A percentile compares a stretch with the other conserved stretches of the same genome.
Conservation (phyloP, 1,284 basidiomycete species). For the Leccinum pachyderme region DNA sequence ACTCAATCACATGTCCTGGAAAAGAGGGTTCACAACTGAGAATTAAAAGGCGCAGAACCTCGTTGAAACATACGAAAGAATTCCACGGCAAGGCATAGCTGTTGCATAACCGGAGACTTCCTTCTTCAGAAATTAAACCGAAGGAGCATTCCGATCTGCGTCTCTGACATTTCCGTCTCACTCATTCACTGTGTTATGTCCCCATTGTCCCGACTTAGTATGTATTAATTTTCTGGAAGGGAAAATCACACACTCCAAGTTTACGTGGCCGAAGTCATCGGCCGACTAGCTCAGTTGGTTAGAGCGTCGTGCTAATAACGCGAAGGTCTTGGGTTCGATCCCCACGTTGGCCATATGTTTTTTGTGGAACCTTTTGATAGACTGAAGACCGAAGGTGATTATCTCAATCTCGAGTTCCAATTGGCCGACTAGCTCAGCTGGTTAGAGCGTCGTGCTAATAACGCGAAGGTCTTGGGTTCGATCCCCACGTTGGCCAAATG, state of each 20-base stretch:
- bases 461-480: conserved; percentile 31
- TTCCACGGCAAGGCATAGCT: background rate
- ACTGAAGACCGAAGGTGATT: too few species aligned
- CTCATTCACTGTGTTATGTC: background rate
- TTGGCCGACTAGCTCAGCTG: conserved; percentile 28
- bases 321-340: conserved; percentile 38
- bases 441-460: conserved; percentile 25
- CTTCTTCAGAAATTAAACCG: background rate
- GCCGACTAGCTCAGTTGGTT: conserved; percentile 31
- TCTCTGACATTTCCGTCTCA: background rate
- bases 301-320: conserved; percentile 22
- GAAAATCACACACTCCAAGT: too few species aligned
- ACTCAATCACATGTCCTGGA: background rate
- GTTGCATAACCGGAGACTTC: background rate
- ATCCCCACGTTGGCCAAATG: conserved; percentile 20
- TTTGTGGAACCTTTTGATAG: background rate
- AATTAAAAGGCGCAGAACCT: background rate
- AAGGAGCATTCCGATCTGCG: background rate
- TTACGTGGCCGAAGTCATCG: background rate
- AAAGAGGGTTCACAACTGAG: background rate
- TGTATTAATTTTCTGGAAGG: too few species aligned
- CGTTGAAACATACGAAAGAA: background rate
- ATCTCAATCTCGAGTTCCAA: background rate
- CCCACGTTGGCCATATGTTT: conserved; percentile 33
- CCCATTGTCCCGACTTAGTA: background rate